Evolutionary conservation across 2,329 filamentous ascomycete genomes (phyloP).

Genomic region (Trichoderma simmonsii): DNA sequence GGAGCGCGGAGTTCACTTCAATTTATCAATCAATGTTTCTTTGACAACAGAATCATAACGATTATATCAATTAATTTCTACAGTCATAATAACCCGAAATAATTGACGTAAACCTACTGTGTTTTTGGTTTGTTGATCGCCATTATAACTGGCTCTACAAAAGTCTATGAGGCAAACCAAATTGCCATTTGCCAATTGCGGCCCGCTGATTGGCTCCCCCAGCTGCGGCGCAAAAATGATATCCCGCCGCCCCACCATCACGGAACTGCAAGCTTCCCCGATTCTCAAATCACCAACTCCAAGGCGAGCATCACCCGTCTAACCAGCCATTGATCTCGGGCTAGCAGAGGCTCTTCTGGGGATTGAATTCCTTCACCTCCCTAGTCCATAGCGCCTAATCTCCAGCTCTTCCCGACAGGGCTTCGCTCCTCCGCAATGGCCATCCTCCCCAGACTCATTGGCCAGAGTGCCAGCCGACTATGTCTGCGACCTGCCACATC

Average conservation of each 20-base stretch:
- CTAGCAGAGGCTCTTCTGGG: conserved; percentile 34
- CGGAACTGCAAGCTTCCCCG: conserved; percentile 30
- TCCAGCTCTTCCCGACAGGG: conserved; percentile 25
- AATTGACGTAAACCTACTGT: neutral
- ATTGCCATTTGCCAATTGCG: conserved; percentile 25
- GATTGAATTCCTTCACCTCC: conserved; percentile 28
- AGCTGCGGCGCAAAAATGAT: conserved; percentile 31
- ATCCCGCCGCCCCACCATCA: conserved; percentile 30
- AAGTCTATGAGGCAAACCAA: neutral
- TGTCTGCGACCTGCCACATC: conserved; percentile 47
- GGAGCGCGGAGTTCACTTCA: neutral
- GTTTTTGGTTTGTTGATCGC: neutral
- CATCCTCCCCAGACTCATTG: conserved; percentile 67
- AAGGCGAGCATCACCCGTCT: conserved; percentile 28
- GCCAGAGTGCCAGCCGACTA: conserved; percentile 66
- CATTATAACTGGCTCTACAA: neutral
- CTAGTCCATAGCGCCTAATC: conserved; percentile 18
- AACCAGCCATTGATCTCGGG: conserved; percentile 36
- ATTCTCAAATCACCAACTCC: conserved; percentile 30
- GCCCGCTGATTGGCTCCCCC: conserved; percentile 29
- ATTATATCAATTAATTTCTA: neutral
- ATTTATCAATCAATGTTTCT: neutral
- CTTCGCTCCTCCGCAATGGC: conserved; percentile 56
- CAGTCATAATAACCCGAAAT: neutral
- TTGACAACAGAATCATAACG: neutral